A percentile compares a stretch with the other conserved stretches of the same genome.
These are phyloP conservation scores for Lepidium sativum DNA, from an alignment of 345 rosid species.

Conservation along the genomic window DNA sequence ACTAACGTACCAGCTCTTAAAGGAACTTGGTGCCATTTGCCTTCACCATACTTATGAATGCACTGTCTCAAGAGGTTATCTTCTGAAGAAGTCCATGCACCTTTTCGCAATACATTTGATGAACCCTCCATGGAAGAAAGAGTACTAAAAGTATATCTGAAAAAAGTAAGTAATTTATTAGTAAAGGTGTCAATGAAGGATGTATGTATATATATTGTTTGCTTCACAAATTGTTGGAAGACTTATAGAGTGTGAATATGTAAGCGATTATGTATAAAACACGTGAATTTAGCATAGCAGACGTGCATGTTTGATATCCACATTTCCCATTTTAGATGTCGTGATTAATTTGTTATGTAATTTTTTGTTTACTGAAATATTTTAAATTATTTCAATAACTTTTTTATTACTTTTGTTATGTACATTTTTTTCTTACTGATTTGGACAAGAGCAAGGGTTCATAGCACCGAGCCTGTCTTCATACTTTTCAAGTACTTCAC, in stretches of 20 bases:
- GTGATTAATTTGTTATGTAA: neutral
- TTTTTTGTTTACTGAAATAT: too few relatives aligned
- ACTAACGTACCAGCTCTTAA: constrained; percentile 27
- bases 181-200: neutral
- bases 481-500: too few relatives aligned
- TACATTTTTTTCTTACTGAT: neutral
- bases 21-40: constrained; percentile 44
- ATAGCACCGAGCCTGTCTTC: neutral
- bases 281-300: neutral
- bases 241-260: neutral
- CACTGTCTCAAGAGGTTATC: constrained; percentile 37
- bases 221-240: neutral
- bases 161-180: neutral
- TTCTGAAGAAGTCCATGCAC: constrained; percentile 47
- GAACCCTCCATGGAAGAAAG: constrained; percentile 14
- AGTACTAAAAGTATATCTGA: neutral
- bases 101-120: constrained; percentile 33
- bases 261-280: neutral
- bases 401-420: too few relatives aligned
- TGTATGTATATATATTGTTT: neutral
- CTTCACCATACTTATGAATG: constrained; percentile 36
- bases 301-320: constrained; percentile 20
- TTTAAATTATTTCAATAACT: too few relatives aligned
- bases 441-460: neutral
- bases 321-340: neutral